Evolutionary conservation across 805 yeast genomes (phyloP).

Genomic region (Wickerhamiella hasegawae): DNA sequence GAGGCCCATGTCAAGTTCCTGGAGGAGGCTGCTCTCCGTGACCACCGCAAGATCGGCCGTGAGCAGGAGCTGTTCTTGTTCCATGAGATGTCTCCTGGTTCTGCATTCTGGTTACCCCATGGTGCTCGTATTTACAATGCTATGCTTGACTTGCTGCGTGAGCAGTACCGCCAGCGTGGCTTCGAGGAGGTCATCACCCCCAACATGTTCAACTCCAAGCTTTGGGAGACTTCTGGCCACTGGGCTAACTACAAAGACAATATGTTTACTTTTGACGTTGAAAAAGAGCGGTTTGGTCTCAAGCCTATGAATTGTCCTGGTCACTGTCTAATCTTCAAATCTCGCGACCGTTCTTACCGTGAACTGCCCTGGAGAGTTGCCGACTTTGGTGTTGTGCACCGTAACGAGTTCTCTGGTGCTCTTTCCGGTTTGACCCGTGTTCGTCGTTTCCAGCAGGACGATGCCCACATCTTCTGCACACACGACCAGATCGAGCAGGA

Average conservation of each 20-base stretch:
- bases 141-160: constrained; percentile 60
- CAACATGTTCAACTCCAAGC: constrained; percentile 91
- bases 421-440: constrained; percentile 90
- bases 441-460: constrained; percentile 98
- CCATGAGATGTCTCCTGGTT: constrained; percentile 95
- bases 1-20: constrained; percentile 86
- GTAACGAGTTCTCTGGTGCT: constrained; percentile 95
- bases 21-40: constrained; percentile 88
- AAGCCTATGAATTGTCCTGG: constrained; percentile 98
- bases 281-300: constrained; percentile 85
- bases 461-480: constrained; percentile 94
- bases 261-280: constrained; percentile 94
- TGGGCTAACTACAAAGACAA: constrained; percentile 97
- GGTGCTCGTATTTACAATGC: constrained; percentile 95
- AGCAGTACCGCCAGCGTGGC: constrained; percentile 83
- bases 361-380: constrained; percentile 99
- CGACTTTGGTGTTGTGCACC: constrained; percentile 91
- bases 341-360: constrained; percentile 88
- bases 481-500: constrained; percentile 79
- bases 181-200: constrained; percentile 98
- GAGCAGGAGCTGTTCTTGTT: constrained; percentile 93
- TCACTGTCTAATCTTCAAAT: constrained; percentile 83
- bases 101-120: constrained; percentile 97
- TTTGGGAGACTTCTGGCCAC: constrained; percentile 98
- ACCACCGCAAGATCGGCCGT: constrained; percentile 85